phyloP scores from a whole-genome alignment of 805 yeast genomes.

The Kazachstania psychrophila region DNA sequence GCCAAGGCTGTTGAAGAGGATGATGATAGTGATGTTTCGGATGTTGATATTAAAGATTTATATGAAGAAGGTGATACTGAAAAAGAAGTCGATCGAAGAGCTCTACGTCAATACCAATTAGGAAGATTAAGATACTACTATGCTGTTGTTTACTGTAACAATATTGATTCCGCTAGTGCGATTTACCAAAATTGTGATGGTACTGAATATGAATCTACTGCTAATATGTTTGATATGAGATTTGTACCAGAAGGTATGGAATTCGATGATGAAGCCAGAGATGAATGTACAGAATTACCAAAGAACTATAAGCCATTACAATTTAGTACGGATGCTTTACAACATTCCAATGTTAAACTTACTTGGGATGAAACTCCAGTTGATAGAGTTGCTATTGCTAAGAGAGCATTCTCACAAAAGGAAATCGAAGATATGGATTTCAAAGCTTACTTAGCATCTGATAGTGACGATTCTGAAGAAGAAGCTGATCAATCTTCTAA shows the following conservation, averaged over 20 bases:
- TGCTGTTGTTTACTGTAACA: slow-evolving; percentile 81
- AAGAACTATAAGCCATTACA: slow-evolving; percentile 64
- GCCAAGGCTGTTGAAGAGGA: slow-evolving; percentile 29
- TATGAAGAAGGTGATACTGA: slow-evolving; percentile 77
- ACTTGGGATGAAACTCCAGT: slow-evolving; percentile 99
- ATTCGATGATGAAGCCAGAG: slow-evolving; percentile 71
- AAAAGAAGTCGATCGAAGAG: slow-evolving; percentile 74
- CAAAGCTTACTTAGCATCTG: slow-evolving; percentile 83
- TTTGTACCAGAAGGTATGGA: slow-evolving; percentile 90
- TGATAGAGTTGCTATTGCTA: slow-evolving; percentile 67
- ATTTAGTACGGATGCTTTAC: slow-evolving; percentile 90
- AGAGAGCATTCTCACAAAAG: slow-evolving; percentile 75
- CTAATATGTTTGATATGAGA: slow-evolving; percentile 85
- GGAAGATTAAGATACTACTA: slow-evolving; percentile 89
- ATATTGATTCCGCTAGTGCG: slow-evolving; percentile 54
- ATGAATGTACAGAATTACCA: slow-evolving; percentile 64
- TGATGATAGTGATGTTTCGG: slow-evolving; percentile 39
- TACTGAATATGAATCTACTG: slow-evolving; percentile 90
- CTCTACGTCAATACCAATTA: slow-evolving; percentile 80
- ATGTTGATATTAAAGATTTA: slow-evolving; percentile 57
- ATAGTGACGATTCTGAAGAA: slow-evolving; percentile 47
- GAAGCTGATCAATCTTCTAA: slow-evolving; percentile 34
- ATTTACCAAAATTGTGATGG: slow-evolving; percentile 89
- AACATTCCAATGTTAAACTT: slow-evolving; percentile 89
- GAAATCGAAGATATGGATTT: slow-evolving; percentile 88